Evolutionary conservation across 495 filamentous ascomycete species (phyloP), one percentile per base, ranked within the genome.

Genomic region (Trichoderma gamsii): DNA sequence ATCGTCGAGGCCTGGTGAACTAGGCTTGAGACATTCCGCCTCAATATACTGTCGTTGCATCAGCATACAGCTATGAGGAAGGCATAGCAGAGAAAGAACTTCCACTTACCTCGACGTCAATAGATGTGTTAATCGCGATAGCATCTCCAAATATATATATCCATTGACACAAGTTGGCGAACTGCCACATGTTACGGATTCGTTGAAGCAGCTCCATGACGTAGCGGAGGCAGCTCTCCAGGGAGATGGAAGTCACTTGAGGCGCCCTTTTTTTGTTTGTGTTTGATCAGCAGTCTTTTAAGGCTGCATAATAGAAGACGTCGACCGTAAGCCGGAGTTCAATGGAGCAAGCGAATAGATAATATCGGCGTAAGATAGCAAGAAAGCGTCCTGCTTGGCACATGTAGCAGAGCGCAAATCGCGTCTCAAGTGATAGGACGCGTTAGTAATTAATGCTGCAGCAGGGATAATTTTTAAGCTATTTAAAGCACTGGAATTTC

Each of bases 111-210:
- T 96, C 92, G 69, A 97, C 90, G 70, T 89, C 90, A 65, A 96
- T 80, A 74, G 89, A 86, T 71, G 95, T 89, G 74, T 94, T 90
- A 68, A 97, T 89, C 79, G 94, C 96, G 77, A 96, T 88, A 56
- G 89, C 86, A 71, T 89, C 87, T 35, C 93, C 93, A 78, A 99
- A 99, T 66, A 92, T 85, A 72, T 87, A 87, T 66, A 97, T 90
- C 80, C 92, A 99, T 78, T 99, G 95, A 81, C 89, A 92, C 6
- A 99, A 83, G 74, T 92, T 93, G 63, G 95, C 91, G 78, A 99
- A 97, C 77, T 97, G 90, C 93, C 95, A 97, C 80, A 88, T 89
- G 76, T 90, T 95, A 64, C 94, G 84, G 68, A 99, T 83, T 70
- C 83, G 87, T 63, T 89, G 79, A 27, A 97, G 83, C 67, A 88